Evolutionary conservation across 139 green algal genomes (phyloP).

Genomic region (Nannochloris sp.): DNA sequence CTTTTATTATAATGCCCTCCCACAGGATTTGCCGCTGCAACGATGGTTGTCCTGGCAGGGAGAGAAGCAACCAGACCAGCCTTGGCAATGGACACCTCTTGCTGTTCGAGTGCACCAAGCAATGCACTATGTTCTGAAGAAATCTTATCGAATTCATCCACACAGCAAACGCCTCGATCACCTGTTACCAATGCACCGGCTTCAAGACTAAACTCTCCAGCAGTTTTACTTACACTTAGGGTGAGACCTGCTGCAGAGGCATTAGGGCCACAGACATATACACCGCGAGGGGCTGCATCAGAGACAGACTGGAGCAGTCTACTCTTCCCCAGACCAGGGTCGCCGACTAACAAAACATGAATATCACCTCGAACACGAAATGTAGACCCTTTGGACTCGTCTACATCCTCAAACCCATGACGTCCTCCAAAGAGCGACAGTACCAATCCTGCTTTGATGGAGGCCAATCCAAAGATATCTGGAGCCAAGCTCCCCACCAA

Average conservation of each 20-base stretch:
- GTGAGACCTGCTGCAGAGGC: constrained; percentile 71
- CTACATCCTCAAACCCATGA: constrained; percentile 36
- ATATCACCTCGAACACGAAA: constrained; percentile 60
- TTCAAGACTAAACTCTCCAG: constrained; percentile 69
- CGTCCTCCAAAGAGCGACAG: constrained; percentile 82
- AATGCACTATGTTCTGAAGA: constrained; percentile 48
- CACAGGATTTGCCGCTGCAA: constrained; percentile 84
- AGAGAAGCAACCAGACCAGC: constrained; percentile 78
- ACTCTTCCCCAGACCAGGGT: constrained; percentile 82
- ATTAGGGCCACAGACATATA: constrained; percentile 90
- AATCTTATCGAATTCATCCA: constrained; percentile 97
- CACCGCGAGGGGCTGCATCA: constrained; percentile 56
- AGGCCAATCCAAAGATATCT: constrained; percentile 78
- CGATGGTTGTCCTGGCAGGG: constrained; percentile 75
- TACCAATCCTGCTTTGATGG: constrained; percentile 84
- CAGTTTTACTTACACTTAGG: constrained; percentile 59
- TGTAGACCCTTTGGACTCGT: constrained; percentile 3
- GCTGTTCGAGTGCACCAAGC: constrained; percentile 91
- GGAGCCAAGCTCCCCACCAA: constrained; percentile 80
- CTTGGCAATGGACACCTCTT: constrained; percentile 77
- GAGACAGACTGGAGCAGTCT: constrained; percentile 77
- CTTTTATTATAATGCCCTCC: constrained; percentile 72
- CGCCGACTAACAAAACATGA: constrained; percentile 77
- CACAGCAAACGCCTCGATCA: constrained; percentile 74
- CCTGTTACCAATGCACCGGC: constrained; percentile 81